Conservation (phyloP, 441 rosid species). For the Arabidopsis hybrid region DNA sequence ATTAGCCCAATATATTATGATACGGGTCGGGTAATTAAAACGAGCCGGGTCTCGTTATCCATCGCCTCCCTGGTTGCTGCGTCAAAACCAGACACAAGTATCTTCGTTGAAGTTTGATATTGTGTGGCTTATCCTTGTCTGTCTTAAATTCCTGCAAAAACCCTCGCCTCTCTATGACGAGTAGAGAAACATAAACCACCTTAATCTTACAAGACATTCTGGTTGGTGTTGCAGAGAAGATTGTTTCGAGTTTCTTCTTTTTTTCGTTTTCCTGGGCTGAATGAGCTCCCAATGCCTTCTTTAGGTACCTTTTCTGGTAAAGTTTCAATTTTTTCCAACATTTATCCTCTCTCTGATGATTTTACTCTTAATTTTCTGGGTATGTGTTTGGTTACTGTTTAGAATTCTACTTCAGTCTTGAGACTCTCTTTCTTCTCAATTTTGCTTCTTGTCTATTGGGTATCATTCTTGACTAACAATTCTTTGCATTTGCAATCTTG, state of each 20-base stretch:
- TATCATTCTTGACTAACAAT: slow-evolving; percentile 8
- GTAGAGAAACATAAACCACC: neutral
- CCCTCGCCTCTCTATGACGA: slow-evolving; percentile 26
- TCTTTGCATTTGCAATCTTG: slow-evolving; percentile 11
- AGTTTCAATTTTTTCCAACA: slow-evolving; percentile 5
- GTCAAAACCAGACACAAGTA: slow-evolving; percentile 37
- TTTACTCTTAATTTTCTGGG: neutral
- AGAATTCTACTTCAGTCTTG: slow-evolving; percentile 18
- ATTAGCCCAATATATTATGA: neutral
- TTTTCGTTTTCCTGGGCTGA: slow-evolving; percentile 39
- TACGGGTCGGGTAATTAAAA: slow-evolving; percentile 30
- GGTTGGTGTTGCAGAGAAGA: slow-evolving; percentile 9
- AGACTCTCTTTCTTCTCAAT: slow-evolving; percentile 2
- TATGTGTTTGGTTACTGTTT: slow-evolving; percentile 3
- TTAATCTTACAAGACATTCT: slow-evolving; percentile 29
- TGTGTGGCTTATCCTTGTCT: slow-evolving; percentile 48
- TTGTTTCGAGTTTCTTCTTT: slow-evolving; percentile 28
- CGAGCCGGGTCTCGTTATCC: slow-evolving; percentile 44
- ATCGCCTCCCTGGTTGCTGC: slow-evolving; percentile 36
- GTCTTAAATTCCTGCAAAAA: slow-evolving; percentile 38
- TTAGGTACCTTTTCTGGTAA: slow-evolving; percentile 46
- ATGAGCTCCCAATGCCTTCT: slow-evolving; percentile 58
- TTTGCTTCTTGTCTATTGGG: slow-evolving; percentile 9
- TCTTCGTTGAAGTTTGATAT: slow-evolving; percentile 33
- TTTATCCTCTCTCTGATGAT: neutral